Evolutionary conservation across 768 basidiomycete species (phyloP).

Genomic region (Auriscalpium vulgare): DNA sequence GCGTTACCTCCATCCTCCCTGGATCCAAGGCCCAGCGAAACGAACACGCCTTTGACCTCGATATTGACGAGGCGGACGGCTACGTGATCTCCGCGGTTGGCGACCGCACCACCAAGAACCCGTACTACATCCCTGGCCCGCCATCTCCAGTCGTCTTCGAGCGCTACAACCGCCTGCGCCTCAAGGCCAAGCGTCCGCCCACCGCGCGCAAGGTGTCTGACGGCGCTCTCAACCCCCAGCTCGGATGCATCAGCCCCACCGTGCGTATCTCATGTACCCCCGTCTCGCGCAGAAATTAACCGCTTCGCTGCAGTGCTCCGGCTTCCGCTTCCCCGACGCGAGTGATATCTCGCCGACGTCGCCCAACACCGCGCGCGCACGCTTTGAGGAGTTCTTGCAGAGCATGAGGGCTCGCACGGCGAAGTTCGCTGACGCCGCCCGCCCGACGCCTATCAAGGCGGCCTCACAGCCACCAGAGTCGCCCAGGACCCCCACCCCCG

Average conservation of each 20-base stretch:
- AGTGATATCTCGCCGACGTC: constrained; percentile 5
- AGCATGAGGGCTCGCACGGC: constrained; percentile 1
- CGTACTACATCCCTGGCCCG: constrained; percentile 3
- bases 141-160: background rate
- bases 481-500: background rate
- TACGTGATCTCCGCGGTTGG: constrained; percentile 11
- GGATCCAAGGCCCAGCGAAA: background rate
- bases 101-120: constrained; percentile 2
- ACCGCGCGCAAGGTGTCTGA: background rate
- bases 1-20: background rate
- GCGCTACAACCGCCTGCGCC: constrained; percentile 6
- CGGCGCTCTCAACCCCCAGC: background rate
- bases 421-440: background rate
- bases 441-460: background rate
- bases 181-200: constrained; percentile 10
- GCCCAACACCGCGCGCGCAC: constrained; percentile 2
- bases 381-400: constrained; percentile 11
- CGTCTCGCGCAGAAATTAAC: background rate
- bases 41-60: background rate
- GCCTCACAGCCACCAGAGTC: too few species aligned
- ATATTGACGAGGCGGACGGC: constrained; percentile 14
- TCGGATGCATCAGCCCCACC: constrained; percentile 1
- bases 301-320: background rate
- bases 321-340: constrained; percentile 2
- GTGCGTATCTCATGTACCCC: background rate